Conservation (phyloP, 2,329 filamentous ascomycete species). For the Xylariaceae sp. region DNA sequence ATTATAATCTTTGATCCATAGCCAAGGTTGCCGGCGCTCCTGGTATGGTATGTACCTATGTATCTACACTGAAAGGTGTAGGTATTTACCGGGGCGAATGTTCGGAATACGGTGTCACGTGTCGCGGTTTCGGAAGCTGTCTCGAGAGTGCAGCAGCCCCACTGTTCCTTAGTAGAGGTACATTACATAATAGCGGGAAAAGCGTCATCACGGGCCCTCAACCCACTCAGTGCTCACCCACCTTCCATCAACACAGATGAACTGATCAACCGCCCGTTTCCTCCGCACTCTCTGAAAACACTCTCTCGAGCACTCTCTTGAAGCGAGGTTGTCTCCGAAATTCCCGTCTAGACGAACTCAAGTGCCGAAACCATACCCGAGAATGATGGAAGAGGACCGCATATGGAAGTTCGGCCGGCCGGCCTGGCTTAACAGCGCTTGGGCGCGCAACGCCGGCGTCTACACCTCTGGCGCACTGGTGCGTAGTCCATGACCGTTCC, state of each 20-base stretch:
- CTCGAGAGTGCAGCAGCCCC: too few relatives aligned
- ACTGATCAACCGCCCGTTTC: background rate
- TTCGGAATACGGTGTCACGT: background rate
- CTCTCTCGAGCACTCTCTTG: background rate
- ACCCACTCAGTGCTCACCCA: background rate
- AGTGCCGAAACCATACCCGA: conserved; percentile 4
- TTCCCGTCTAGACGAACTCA: too few relatives aligned
- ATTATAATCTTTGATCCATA: too few relatives aligned
- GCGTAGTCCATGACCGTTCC: conserved; percentile 30
- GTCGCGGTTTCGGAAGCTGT: background rate
- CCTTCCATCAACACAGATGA: background rate
- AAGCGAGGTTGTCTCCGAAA: background rate
- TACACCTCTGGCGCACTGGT: conserved; percentile 60
- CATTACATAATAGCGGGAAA: background rate
- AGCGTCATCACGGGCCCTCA: background rate
- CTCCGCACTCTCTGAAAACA: too few relatives aligned
- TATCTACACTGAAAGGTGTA: background rate
- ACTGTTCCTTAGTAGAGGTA: too few relatives aligned
- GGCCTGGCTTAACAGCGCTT: conserved; percentile 61
- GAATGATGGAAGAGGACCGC: conserved; percentile 56
- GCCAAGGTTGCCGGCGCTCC: too few relatives aligned
- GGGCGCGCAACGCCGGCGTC: conserved; percentile 58
- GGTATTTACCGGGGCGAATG: background rate
- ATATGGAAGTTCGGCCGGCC: conserved; percentile 64
- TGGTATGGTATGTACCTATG: background rate